A percentile compares a stretch with the other conserved stretches of the same genome.
These are phyloP conservation scores for Thyridium curvatum DNA, from an alignment of 2,329 filamentous ascomycete species.

Conservation along the genomic window DNA sequence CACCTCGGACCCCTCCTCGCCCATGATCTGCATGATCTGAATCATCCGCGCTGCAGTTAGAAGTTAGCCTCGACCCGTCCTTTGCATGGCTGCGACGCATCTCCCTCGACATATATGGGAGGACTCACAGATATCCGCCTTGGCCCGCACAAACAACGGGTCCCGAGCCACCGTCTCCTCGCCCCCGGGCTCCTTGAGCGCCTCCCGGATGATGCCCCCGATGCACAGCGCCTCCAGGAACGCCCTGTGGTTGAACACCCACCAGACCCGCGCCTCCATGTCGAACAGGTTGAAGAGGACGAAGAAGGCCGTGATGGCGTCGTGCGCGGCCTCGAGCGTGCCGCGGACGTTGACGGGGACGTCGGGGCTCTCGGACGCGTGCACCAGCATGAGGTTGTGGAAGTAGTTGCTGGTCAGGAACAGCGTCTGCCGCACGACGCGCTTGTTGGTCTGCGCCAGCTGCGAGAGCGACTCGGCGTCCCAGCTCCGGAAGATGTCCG, in stretches of 20 bases:
- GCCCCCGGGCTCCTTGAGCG: slow-evolving; percentile 35
- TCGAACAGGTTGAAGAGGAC: slow-evolving; percentile 64
- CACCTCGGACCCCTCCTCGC: slow-evolving; percentile 50
- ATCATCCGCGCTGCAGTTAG: slow-evolving; percentile 50
- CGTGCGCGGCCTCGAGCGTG: slow-evolving; percentile 69
- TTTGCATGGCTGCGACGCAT: neutral
- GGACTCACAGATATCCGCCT: slow-evolving; percentile 53
- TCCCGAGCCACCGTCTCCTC: slow-evolving; percentile 42
- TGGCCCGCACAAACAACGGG: slow-evolving; percentile 53
- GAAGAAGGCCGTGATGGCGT: slow-evolving; percentile 70
- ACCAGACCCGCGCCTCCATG: slow-evolving; percentile 71
- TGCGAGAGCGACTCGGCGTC: slow-evolving; percentile 53
- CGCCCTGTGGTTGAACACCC: slow-evolving; percentile 76
- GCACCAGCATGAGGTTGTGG: slow-evolving; percentile 75
- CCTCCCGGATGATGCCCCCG: slow-evolving; percentile 51
- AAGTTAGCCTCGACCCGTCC: neutral
- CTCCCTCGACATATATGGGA: slow-evolving; percentile 1
- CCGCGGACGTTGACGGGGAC: slow-evolving; percentile 61
- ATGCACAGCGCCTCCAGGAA: slow-evolving; percentile 72
- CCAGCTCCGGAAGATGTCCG: slow-evolving; percentile 63
- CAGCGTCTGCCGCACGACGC: slow-evolving; percentile 66
- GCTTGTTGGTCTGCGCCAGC: slow-evolving; percentile 53
- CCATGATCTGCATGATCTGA: slow-evolving; percentile 55
- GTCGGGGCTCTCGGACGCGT: slow-evolving; percentile 61
- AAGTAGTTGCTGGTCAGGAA: slow-evolving; percentile 79